Conservation (phyloP, 805 yeast species). For the Maudiozyma serrabonitensis region DNA sequence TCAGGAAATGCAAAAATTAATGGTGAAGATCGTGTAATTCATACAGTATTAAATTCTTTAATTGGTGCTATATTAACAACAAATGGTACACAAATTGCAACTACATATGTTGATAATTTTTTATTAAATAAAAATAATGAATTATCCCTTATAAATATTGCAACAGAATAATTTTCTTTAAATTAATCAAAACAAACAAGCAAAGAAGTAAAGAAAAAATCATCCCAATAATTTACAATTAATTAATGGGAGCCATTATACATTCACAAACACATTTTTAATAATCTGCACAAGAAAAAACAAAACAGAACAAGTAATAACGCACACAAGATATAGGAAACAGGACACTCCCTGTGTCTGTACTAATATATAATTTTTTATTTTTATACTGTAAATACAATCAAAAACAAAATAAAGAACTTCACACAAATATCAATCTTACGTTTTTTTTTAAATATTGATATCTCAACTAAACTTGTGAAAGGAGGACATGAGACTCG, state of each 20-base stretch:
- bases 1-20: conserved; percentile 34
- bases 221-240: neutral
- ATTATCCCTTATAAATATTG: neutral
- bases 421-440: no score
- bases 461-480: no score
- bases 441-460: no score
- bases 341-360: neutral
- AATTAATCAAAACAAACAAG: neutral
- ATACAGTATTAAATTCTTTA: conserved; percentile 49
- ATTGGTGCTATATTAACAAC: conserved; percentile 58
- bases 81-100: conserved; percentile 53
- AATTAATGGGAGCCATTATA: neutral
- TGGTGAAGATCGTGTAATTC: conserved; percentile 48
- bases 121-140: conserved; percentile 29
- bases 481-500: no score
- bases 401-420: neutral
- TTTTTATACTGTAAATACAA: neutral
- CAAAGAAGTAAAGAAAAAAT: neutral
- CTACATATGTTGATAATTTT: conserved; percentile 45
- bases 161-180: neutral
- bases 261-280: neutral
- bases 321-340: neutral
- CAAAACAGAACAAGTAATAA: neutral
- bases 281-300: neutral
- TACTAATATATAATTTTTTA: no score